Evolutionary conservation across 208 protist genomes (phyloP), one percentile per base, ranked within the genome.

Genomic region (Endotrypanum monterogeii): DNA sequence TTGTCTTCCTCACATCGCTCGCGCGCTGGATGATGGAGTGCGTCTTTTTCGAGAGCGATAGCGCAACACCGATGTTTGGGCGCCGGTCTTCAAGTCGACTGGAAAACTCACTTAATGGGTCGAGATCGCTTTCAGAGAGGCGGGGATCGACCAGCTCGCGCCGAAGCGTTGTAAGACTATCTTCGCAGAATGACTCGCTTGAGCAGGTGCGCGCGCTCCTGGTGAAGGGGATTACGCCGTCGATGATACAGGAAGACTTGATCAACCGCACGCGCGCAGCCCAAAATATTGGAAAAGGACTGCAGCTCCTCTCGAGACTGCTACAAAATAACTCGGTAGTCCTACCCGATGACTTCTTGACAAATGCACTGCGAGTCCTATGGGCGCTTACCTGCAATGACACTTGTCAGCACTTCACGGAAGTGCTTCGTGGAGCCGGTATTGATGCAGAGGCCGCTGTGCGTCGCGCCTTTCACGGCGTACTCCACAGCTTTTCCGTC

Each of bases 201-300:
- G 91, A 95, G 78, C 89, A 95, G 73, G 83, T 96, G 28, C 83
- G 89, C 41, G 78, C 80, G 6, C 65, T 96, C 14, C 69, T 96
- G 61, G 75, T 79, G n/a, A 86, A 89, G 67, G 84, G 79, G 16
- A 83, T 90, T 52, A 78, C 81, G 0, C 68, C 89, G n/a, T 50
- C 73, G 2, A 74, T 80, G 61, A 78, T 97, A 37, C 89, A 97
- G 78, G 73, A 73, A 28, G 76, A 86, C 9, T 78, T 97, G 32
- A 76, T 91, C 23, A 77, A 85, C 60, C 84, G 87, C 71, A 92
- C 90, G 18, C 61, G 62, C 61, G 73, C 84, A 12, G 90, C 91
- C n/a, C 56, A 94, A 73, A 79, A 70, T 60, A 88, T 89, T 60
- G 71, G 81, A 73, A 86, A 86, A 32, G 87, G 88, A 9, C 73